These are phyloP conservation scores for Neonectria neomacrospora DNA, from an alignment of 2,329 filamentous ascomycete species.

Conservation along the genomic window DNA sequence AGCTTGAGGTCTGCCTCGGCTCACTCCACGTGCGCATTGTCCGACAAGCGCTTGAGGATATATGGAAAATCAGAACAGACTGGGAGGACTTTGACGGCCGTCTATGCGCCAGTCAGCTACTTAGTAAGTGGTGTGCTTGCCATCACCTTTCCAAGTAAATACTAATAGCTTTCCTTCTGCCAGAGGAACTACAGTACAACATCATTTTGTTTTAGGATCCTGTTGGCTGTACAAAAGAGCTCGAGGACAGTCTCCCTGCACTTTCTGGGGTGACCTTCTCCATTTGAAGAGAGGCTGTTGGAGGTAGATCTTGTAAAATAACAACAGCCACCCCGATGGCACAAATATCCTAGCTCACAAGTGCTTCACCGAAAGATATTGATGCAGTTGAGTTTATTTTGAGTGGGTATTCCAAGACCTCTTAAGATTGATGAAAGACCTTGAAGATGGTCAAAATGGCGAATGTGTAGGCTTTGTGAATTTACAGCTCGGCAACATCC, in stretches of 20 bases:
- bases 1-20: conserved; percentile 40
- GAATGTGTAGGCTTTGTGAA: neutral
- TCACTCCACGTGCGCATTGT: conserved; percentile 44
- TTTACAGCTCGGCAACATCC: conserved; percentile 26
- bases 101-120: conserved; percentile 36
- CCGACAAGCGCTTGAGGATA: conserved; percentile 40
- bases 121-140: conserved; percentile 30
- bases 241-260: no score
- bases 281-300: neutral
- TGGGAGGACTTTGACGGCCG: conserved; percentile 32
- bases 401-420: neutral
- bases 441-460: neutral
- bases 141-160: neutral
- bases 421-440: neutral
- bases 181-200: conserved; percentile 43
- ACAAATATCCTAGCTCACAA: neutral
- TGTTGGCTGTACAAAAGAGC: no score
- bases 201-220: conserved; percentile 42
- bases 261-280: no score
- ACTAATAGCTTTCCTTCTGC: neutral
- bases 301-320: no score
- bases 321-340: no score
- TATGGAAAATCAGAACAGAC: conserved; percentile 41
- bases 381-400: neutral
- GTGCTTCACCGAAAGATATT: neutral